phyloP scores from a whole-genome alignment of 1,284 basidiomycete genomes.

The Pseudozyma hubeiensis region DNA sequence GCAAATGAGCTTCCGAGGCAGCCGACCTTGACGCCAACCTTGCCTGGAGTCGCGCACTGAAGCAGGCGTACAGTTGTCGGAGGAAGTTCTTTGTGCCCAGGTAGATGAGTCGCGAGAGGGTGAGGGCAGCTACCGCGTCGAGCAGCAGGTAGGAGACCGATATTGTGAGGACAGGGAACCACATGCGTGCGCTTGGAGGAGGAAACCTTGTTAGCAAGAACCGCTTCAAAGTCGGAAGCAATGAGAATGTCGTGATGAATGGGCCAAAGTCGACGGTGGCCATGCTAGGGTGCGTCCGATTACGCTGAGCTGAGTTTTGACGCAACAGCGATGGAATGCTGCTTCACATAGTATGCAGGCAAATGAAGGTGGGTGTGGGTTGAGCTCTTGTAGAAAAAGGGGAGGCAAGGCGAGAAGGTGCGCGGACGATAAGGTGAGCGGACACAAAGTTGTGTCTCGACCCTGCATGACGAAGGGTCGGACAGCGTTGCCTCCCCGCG shows the following conservation, averaged over 20 bases:
- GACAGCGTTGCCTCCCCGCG: not conserved
- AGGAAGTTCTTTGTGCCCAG: slow-evolving; percentile 20
- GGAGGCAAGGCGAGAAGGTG: not conserved
- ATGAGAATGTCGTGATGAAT: not conserved
- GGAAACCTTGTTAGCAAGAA: not conserved
- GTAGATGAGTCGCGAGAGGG: slow-evolving; percentile 44
- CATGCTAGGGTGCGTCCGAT: slow-evolving; percentile 12
- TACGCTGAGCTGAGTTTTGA: too few relatives aligned
- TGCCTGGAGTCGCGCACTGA: slow-evolving; percentile 25
- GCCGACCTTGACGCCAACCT: slow-evolving; percentile 13
- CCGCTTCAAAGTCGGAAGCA: not conserved
- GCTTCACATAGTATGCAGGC: too few relatives aligned
- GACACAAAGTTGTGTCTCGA: not conserved
- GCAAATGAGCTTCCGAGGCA: slow-evolving; percentile 7
- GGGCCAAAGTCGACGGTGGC: not conserved
- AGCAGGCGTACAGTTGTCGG: slow-evolving; percentile 25
- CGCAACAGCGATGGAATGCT: too few relatives aligned
- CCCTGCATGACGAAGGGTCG: slow-evolving; percentile 1
- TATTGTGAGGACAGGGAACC: slow-evolving; percentile 32
- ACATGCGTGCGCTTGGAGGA: slow-evolving; percentile 17
- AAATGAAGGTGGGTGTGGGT: not conserved
- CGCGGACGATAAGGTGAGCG: not conserved
- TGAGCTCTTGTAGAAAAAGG: too few relatives aligned
- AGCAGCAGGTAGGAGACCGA: slow-evolving; percentile 42
- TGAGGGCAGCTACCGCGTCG: slow-evolving; percentile 32